Evolutionary conservation across 208 protist genomes (phyloP), one percentile per base, ranked within the genome.

Genomic region (Trypanosoma grayi): DNA sequence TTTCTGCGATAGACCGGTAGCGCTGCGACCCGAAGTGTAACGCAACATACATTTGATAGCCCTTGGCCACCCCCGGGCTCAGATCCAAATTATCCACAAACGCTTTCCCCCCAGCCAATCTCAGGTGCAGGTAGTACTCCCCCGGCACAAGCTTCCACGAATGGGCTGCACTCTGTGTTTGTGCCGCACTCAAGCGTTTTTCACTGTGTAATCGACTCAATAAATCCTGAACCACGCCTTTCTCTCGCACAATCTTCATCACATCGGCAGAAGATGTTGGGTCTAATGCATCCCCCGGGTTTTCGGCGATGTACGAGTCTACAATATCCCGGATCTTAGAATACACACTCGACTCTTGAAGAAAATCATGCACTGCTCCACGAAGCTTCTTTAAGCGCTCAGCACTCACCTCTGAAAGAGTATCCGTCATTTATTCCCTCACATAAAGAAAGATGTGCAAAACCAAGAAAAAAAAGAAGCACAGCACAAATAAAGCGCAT

Each of bases 61-160:
- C 70, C 24, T 68, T 40, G 0, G 64, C 51, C 10, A 66, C 58
- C 9, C 59, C 43, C 0, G 65, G 76, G 0, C 52, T 22, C n/a
- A 92, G 18, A 58, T 95, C 84, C 5, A 95, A 48, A 70, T 96
- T 92, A 48, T 97, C 93, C 3, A 97, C 71, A 78, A 97, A 97
- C 6, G 93, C 93, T 5, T 86, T 80, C 1, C 93, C 90, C 25
- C 85, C 85, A 30, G 73, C 69, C 20, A 97, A 45, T 14, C 82
- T 69, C 0, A 95, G 54, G 33, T 95, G 88, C 4, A 97, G 73
- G 51, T 93, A 93, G 52, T 80, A 81, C 47, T 87, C 66, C 20
- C 64, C 66, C 6, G 68, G 60, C 31, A 60, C 9, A 54, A 74
- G 56, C 10, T 67, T 60, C 47, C 60, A 70, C 28, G 59, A 48